Base-by-base conservation (phyloP, 345 rosid species). In the Garcia nutans region DNA sequence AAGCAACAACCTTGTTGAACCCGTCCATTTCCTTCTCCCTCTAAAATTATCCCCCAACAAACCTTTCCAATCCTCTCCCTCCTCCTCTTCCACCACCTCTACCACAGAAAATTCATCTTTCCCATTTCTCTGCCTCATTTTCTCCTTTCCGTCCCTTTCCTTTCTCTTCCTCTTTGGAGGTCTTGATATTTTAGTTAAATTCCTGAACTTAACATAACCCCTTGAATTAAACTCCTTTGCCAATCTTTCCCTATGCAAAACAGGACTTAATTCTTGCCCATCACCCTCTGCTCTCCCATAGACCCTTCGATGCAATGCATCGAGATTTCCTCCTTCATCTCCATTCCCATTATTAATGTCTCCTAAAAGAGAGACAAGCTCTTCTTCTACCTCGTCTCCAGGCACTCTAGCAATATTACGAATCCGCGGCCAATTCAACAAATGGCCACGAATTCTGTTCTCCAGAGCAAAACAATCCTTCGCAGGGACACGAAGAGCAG, bases 1-100 rank as follows among this genome's bases (percentile, higher is more conserved):
- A 81, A 95, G 94, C 87, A 95, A 80, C 86, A 94, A 77, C 75
- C 98, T 91, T 44, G 97, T 94, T 2, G 97, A 84, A 23, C 97
- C 95, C 50, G 79, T 90, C 97, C 98, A 94, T 76, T 78, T 86
- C 80, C 77, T 82, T 74, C 87, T 82, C 65, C 88, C 87, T 77
- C 77, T 82, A 73, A 87, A 92, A 20, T 83, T 96, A 73, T 89
- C 87, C 77, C 97, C 98, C 0, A 94, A 67, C 72, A 94, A 86
- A 23, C 93, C 89, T 47, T 80, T 89, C 83, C 91, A 87, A 66
- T 87, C 91, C 23, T 86, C 89, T 0, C 76, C 82, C 28, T 77
- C 86, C 22, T 70, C 77, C 70, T 79, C 85, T 68, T 87, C 91
- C 54, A 88, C 78, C 41, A 91, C 93, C 81, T 94, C 93, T 80